phyloP scores from a whole-genome alignment of 192 early-diverging fungal species.

The Coemansia furcata region DNA sequence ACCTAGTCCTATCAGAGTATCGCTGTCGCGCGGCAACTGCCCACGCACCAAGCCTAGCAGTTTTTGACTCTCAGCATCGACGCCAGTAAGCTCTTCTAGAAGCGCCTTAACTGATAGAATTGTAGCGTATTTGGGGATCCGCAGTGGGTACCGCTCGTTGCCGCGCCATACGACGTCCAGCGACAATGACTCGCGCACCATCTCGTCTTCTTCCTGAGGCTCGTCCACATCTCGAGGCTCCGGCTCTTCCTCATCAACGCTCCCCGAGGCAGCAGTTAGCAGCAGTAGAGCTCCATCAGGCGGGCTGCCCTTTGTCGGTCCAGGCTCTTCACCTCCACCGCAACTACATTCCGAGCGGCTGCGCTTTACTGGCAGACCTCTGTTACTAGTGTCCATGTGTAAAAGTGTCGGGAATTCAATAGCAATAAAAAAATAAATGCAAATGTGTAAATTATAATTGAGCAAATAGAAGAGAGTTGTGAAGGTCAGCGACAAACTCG shows the following conservation, averaged over 20 bases:
- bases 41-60: conserved; percentile 70
- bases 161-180: conserved; percentile 36
- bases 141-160: conserved; percentile 26
- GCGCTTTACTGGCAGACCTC: not conserved
- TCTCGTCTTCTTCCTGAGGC: conserved; percentile 24
- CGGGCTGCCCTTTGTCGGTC: not conserved
- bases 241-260: not conserved
- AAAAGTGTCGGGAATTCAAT: not conserved
- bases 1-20: conserved; percentile 28
- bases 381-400: not conserved
- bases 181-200: conserved; percentile 35
- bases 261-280: not conserved
- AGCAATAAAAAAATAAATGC: not conserved
- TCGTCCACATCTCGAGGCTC: not conserved
- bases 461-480: not conserved
- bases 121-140: conserved; percentile 40
- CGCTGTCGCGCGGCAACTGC: conserved; percentile 54
- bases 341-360: not conserved
- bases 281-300: not conserved
- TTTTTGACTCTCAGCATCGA: conserved; percentile 64
- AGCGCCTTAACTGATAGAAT: conserved; percentile 41
- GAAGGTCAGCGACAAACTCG: not conserved
- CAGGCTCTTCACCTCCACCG: not conserved
- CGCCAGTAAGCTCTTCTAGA: conserved; percentile 62
- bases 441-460: conserved; percentile 1